A percentile compares a stretch with the other conserved stretches of the same genome.
These are phyloP conservation scores for Nicotiana obtusifolia DNA, from an alignment of 257 asterid species.

Conservation along the genomic window DNA sequence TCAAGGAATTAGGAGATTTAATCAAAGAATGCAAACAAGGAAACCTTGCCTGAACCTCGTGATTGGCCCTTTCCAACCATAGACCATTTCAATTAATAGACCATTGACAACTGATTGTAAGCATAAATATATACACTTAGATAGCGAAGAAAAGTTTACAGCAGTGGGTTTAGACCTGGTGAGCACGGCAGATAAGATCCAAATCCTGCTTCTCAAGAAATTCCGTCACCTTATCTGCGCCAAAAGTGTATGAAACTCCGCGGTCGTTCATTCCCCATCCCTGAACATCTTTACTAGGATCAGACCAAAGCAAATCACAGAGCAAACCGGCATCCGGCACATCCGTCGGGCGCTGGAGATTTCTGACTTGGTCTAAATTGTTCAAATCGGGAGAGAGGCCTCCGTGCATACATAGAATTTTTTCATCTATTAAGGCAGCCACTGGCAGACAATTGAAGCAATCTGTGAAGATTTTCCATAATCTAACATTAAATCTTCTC, in stretches of 20 bases:
- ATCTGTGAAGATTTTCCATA: constrained; percentile 32
- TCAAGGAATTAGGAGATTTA: not conserved
- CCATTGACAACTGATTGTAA: not conserved
- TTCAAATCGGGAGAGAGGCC: constrained; percentile 35
- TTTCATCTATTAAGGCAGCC: constrained; percentile 36
- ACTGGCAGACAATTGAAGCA: constrained; percentile 31
- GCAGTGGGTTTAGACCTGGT: constrained; percentile 24
- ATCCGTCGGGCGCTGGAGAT: constrained; percentile 31
- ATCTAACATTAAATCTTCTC: constrained; percentile 25
- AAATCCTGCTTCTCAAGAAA: constrained; percentile 29
- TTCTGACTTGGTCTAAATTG: constrained; percentile 29
- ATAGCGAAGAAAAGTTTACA: not conserved
- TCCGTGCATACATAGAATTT: constrained; percentile 37
- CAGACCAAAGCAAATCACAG: constrained; percentile 39
- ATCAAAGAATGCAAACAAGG: not conserved
- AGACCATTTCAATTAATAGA: not conserved
- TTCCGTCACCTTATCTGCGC: constrained; percentile 35
- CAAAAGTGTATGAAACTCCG: constrained; percentile 37
- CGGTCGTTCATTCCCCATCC: constrained; percentile 40
- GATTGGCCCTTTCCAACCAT: not conserved
- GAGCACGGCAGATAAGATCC: constrained; percentile 37
- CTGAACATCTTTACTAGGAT: constrained; percentile 33
- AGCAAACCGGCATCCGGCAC: constrained; percentile 34
- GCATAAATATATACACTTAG: not conserved
- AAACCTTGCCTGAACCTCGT: not conserved